Evolutionary conservation across 108 stramenopile species (phyloP).

Genomic region (Conticribra weissflogii): DNA sequence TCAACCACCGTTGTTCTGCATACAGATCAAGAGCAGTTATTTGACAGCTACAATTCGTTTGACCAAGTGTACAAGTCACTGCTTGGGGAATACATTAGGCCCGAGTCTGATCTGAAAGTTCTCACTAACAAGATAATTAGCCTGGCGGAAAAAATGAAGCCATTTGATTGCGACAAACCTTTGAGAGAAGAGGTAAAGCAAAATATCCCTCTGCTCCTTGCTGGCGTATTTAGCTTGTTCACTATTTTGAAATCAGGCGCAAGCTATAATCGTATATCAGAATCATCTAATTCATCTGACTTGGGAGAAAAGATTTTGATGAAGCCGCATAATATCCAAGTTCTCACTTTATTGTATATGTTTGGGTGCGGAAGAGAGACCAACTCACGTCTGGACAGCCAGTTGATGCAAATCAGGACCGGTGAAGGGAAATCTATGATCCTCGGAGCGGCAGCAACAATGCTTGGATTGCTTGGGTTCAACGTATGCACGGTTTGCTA

Average conservation of each 20-base stretch:
- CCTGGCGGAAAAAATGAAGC: conserved; percentile 43
- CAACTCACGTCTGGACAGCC: conserved; percentile 41
- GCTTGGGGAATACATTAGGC: conserved; percentile 54
- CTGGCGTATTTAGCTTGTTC: conserved; percentile 60
- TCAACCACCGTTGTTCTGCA: neutral
- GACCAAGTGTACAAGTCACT: conserved; percentile 54
- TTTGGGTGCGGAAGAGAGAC: conserved; percentile 51
- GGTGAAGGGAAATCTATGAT: conserved; percentile 76
- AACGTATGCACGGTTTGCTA: conserved; percentile 65
- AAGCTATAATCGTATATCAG: conserved; percentile 63
- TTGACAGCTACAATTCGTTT: conserved; percentile 49
- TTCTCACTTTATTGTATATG: conserved; percentile 54
- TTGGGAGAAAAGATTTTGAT: conserved; percentile 57
- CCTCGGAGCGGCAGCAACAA: conserved; percentile 54
- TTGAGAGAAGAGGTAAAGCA: conserved; percentile 34
- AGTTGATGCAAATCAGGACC: conserved; percentile 62
- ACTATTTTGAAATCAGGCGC: conserved; percentile 67
- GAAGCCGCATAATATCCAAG: conserved; percentile 68
- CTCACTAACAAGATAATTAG: conserved; percentile 48
- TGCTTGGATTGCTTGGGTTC: conserved; percentile 61
- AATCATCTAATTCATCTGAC: conserved; percentile 29
- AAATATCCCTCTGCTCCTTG: conserved; percentile 47
- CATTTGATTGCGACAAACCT: conserved; percentile 30
- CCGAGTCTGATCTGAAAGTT: conserved; percentile 52
- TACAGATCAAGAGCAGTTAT: conserved; percentile 40